Base-by-base conservation (phyloP, 305 asterid genomes). In the Fraxinus baroniana region DNA sequence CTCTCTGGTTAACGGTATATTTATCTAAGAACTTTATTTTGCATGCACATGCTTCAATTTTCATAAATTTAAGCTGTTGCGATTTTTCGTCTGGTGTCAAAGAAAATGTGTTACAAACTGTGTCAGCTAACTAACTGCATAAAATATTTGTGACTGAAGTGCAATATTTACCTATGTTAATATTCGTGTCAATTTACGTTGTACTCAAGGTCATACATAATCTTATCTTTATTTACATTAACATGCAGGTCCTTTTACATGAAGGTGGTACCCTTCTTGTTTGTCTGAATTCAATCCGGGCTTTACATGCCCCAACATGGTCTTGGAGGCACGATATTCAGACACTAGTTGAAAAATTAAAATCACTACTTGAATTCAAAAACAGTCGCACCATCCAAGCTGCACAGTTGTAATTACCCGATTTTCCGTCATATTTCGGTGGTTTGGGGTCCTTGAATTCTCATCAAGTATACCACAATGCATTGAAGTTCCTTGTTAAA, bases 251-350 rank as follows among this genome's bases (percentile, higher is more conserved):
- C 78, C 95, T 93, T 74, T 90, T 97, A 84, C 99, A 97, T 68
- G 99, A 97, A 88, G 99, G 99, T 5, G 98, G 98, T 68, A 97
- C 98, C 2, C 97, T 95, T 82, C 87, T 97, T 6, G 98, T 97
- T 74, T 97, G 98, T 83, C 87, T 97, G 80, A 97, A 94, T 83
- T 94, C 98, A 18, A 84, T 97, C 39, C 94, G 99, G 6, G 98
- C 99, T 28, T 88, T 97, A 79, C 92, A 90, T 86, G 78, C 87
- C 37, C 98, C 98, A 1, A 81, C 96, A 13, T 91, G 97, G 97
- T 94, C 98, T 18, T 91, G 94, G 91, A 94, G 83, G 85, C 86
- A 87, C 33, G 91, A 91, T 81, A 39, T 91, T 74, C 82, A 79
- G 80, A 90, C 88, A 83, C 84, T 89, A 52, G 3, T 89, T 7